These are phyloP conservation scores for Penicillium sp. DNA, from an alignment of 2,329 filamentous ascomycete species.

Conservation along the genomic window DNA sequence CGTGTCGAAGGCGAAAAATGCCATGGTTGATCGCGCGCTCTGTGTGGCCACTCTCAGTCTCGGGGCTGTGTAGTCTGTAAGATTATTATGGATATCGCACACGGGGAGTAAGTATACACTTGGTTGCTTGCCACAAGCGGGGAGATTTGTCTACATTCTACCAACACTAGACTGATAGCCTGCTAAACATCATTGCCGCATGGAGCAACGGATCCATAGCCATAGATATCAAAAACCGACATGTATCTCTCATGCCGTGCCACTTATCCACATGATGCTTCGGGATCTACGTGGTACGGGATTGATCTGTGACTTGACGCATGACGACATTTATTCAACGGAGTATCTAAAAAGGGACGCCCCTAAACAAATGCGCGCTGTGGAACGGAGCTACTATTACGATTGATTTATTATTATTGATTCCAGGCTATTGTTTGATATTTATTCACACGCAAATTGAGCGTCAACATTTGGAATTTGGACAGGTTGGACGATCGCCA, in stretches of 20 bases:
- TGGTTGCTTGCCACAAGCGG: not conserved
- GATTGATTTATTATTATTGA: too few relatives aligned
- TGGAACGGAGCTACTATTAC: not conserved
- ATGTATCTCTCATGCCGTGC: too few relatives aligned
- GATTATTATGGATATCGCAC: not conserved
- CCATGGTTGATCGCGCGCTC: not conserved
- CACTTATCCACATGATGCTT: not conserved
- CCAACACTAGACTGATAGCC: too few relatives aligned
- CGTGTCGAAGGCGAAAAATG: not conserved
- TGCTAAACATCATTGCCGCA: not conserved
- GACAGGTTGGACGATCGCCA: not conserved
- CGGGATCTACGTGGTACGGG: constrained; percentile 1
- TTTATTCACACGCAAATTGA: too few relatives aligned
- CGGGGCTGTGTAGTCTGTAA: too few relatives aligned
- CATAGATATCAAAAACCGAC: too few relatives aligned
- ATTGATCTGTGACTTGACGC: too few relatives aligned
- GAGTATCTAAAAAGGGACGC: constrained; percentile 3
- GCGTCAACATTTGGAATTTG: too few relatives aligned
- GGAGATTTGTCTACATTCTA: too few relatives aligned
- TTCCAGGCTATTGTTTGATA: too few relatives aligned
- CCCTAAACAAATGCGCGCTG: not conserved
- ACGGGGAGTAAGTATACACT: not conserved
- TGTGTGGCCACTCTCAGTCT: not conserved
- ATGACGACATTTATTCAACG: not conserved
- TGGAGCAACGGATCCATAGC: too few relatives aligned